These are phyloP conservation scores for Brassica rapa DNA, from an alignment of 345 rosid genomes.

Conservation along the genomic window DNA sequence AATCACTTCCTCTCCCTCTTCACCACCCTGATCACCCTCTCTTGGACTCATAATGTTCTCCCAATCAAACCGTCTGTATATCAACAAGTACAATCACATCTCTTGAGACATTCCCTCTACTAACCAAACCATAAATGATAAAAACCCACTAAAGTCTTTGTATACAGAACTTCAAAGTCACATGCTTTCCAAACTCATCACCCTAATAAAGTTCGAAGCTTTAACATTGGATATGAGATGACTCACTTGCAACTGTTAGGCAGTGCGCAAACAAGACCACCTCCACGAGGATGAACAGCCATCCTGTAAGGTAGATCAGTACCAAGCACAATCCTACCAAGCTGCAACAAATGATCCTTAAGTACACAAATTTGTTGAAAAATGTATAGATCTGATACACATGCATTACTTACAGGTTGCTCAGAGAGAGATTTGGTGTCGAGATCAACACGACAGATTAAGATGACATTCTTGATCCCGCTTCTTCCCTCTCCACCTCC, in stretches of 20 bases:
- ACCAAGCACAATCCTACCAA: constrained; percentile 52
- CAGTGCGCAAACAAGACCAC: constrained; percentile 73
- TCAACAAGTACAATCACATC: background rate
- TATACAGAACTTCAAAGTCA: constrained; percentile 19
- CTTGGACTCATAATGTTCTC: constrained; percentile 44
- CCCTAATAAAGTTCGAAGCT: background rate
- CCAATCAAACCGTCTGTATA: constrained; percentile 76
- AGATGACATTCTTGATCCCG: constrained; percentile 76
- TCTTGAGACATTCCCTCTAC: background rate
- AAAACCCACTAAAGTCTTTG: background rate
- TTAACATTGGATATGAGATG: background rate
- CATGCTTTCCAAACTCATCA: background rate
- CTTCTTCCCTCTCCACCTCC: constrained; percentile 90
- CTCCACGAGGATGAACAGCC: constrained; percentile 78
- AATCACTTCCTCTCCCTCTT: constrained; percentile 57
- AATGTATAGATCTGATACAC: constrained; percentile 15
- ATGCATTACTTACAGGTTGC: constrained; percentile 59
- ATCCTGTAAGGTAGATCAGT: constrained; percentile 83
- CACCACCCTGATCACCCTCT: constrained; percentile 49
- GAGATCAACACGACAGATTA: constrained; percentile 56
- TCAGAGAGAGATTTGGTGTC: constrained; percentile 61
- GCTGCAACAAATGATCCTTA: constrained; percentile 43
- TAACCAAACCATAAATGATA: background rate
- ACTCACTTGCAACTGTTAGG: constrained; percentile 71
- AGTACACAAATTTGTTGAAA: background rate